Conservation (phyloP, 2,329 filamentous ascomycete genomes). For the Byssochlamys sp. region DNA sequence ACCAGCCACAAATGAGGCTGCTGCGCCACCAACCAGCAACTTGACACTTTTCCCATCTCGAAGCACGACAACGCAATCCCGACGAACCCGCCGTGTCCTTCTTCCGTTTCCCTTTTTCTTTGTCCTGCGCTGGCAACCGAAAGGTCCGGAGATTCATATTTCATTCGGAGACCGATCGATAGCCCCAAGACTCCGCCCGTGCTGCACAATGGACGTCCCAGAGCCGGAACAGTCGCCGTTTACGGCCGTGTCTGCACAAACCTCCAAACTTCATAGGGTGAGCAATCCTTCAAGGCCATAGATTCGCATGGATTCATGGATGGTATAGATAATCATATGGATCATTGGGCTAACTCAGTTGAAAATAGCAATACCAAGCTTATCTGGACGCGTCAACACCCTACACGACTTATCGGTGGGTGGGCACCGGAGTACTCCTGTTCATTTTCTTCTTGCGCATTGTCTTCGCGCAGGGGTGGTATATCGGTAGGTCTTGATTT, state of each 20-base stretch:
- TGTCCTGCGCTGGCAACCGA: not conserved
- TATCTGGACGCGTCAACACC: constrained; percentile 90
- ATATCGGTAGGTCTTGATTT: constrained; percentile 64
- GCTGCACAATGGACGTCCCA: constrained; percentile 62
- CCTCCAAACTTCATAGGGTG: constrained; percentile 41
- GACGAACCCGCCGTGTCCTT: not conserved
- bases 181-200: not conserved
- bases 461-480: constrained; percentile 90
- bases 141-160: not conserved
- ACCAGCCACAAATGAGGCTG: not conserved
- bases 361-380: constrained; percentile 72
- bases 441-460: constrained; percentile 80
- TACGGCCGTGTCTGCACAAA: constrained; percentile 78
- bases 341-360: constrained; percentile 4
- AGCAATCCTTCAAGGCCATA: constrained; percentile 10
- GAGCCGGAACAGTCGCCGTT: constrained; percentile 89
- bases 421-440: constrained; percentile 66
- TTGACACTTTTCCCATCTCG: not conserved
- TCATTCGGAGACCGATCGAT: not conserved
- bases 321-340: not conserved
- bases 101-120: not conserved
- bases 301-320: not conserved
- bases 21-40: not conserved
- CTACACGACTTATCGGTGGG: constrained; percentile 80
- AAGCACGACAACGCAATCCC: not conserved